phyloP scores from a whole-genome alignment of 371 early-diverging fungal genomes.

The Mortierella sp. region DNA sequence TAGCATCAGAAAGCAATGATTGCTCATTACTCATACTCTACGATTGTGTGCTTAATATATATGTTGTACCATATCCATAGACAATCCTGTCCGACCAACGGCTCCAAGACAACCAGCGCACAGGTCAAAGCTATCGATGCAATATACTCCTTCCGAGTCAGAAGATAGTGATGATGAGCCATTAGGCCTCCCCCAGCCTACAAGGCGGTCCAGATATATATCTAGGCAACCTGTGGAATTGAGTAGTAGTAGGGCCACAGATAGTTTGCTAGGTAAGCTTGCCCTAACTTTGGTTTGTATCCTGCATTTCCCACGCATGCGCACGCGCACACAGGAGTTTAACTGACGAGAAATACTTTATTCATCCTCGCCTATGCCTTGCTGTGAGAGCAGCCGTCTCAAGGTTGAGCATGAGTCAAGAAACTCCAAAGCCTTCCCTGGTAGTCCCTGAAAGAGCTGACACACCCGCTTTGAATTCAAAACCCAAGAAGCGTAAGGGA shows the following conservation, averaged over 20 bases:
- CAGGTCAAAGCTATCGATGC: conserved; percentile 52
- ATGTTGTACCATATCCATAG: not conserved
- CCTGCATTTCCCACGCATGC: not conserved
- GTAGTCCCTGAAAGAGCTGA: not conserved
- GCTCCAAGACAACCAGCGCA: conserved; percentile 31
- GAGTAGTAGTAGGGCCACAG: conserved; percentile 22
- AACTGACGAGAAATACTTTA: not conserved
- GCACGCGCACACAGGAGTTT: too few relatives aligned
- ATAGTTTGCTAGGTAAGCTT: conserved; percentile 37
- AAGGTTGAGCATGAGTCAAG: conserved; percentile 10
- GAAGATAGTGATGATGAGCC: conserved; percentile 53
- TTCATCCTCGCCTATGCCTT: too few relatives aligned
- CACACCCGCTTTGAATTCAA: conserved; percentile 7
- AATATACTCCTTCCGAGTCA: conserved; percentile 53
- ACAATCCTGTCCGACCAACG: conserved; percentile 26
- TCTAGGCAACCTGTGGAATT: conserved; percentile 19
- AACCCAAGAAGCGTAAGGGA: conserved; percentile 18
- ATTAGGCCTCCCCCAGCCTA: conserved; percentile 11
- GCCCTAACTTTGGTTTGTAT: too few relatives aligned
- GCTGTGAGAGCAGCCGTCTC: conserved; percentile 30
- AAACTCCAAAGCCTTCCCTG: not conserved
- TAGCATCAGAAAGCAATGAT: not conserved
- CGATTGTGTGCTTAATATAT: too few relatives aligned
- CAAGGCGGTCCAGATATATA: conserved; percentile 10
- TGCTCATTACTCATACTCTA: not conserved